phyloP scores from a whole-genome alignment of 2,329 filamentous ascomycete species.

The Aspergillus udagawae region DNA sequence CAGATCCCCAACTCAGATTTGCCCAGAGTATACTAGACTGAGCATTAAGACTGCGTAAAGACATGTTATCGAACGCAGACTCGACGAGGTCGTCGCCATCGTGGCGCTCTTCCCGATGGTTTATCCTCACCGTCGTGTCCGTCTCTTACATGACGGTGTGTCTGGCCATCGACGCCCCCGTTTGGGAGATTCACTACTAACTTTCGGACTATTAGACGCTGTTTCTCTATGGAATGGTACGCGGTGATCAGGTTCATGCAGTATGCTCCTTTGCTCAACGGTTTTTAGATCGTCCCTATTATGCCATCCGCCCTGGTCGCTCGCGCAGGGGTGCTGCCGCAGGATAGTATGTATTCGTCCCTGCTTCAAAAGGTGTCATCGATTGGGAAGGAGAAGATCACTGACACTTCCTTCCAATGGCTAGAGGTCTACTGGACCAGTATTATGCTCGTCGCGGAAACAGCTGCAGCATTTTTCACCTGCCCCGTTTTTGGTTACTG shows the following conservation, averaged over 20 bases:
- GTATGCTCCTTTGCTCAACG: neutral
- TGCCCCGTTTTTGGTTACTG: constrained; percentile 17
- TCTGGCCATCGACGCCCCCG: neutral
- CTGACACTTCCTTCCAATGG: neutral
- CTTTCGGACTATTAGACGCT: neutral
- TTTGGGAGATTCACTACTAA: neutral
- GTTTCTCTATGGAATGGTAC: constrained; percentile 5
- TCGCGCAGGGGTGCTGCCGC: constrained; percentile 1
- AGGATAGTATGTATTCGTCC: constrained; percentile 1
- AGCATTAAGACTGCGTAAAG: neutral
- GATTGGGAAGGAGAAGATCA: neutral
- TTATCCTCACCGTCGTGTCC: neutral
- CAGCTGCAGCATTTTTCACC: constrained; percentile 10
- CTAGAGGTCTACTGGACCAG: constrained; percentile 15
- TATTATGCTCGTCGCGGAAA: constrained; percentile 14
- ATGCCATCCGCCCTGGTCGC: constrained; percentile 3
- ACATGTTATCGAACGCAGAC: neutral
- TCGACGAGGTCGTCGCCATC: neutral
- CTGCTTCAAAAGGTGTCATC: neutral
- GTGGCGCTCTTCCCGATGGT: neutral
- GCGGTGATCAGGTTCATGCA: neutral
- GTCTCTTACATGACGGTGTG: neutral
- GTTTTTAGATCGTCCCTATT: constrained; percentile 4
- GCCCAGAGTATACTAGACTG: neutral
- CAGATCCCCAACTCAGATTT: neutral